phyloP scores from a whole-genome alignment of 2,329 filamentous ascomycete species.

The Sclerotiophoma versabilis region DNA sequence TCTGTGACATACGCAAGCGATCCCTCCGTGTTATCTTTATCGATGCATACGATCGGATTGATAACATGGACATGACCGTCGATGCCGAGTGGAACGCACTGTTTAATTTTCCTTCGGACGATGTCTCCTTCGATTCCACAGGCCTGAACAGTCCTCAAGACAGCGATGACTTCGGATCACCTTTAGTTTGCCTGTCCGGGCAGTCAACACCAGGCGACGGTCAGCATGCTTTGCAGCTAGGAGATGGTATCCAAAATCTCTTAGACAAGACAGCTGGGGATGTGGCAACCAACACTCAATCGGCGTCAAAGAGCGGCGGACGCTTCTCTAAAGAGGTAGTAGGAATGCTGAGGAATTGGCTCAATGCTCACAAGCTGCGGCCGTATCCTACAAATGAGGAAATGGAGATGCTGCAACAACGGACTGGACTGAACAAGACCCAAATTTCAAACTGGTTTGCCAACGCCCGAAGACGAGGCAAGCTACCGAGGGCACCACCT shows the following conservation, averaged over 20 bases:
- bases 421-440: constrained; percentile 33
- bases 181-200: constrained; percentile 6
- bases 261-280: neutral
- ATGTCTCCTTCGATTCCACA: constrained; percentile 5
- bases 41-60: constrained; percentile 14
- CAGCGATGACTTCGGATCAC: constrained; percentile 15
- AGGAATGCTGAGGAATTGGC: constrained; percentile 34
- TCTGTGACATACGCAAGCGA: constrained; percentile 2
- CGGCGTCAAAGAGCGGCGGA: constrained; percentile 8
- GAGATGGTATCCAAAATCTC: constrained; percentile 4
- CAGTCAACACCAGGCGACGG: constrained; percentile 11
- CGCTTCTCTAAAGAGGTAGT: constrained; percentile 37
- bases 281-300: neutral
- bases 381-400: constrained; percentile 35
- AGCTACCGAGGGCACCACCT: constrained; percentile 21
- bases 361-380: constrained; percentile 28
- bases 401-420: constrained; percentile 24
- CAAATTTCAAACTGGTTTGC: constrained; percentile 41
- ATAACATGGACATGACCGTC: constrained; percentile 1
- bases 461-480: constrained; percentile 36
- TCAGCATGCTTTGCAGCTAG: constrained; percentile 6
- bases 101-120: constrained; percentile 6
- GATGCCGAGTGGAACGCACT: constrained; percentile 16
- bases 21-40: neutral
- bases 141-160: constrained; percentile 1